Conservation (phyloP, 768 basidiomycete genomes). For the Leccinum uliginosum region DNA sequence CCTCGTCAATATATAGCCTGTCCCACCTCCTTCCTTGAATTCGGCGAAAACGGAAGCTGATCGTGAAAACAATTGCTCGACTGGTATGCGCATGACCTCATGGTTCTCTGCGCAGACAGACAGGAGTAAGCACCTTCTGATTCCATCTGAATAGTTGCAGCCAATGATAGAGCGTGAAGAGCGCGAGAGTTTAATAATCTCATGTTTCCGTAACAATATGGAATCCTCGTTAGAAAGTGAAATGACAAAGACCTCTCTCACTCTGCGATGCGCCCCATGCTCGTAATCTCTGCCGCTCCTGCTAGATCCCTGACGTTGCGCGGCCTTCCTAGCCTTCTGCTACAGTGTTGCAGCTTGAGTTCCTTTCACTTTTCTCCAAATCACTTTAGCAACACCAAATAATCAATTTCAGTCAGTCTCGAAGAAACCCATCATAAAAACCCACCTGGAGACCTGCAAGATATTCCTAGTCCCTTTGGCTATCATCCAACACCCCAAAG, state of each 20-base stretch:
- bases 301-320: not conserved
- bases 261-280: not conserved
- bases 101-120: not conserved
- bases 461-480: no score
- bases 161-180: no score
- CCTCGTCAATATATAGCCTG: no score
- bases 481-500: no score
- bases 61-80: no score
- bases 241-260: not conserved
- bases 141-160: not conserved
- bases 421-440: not conserved
- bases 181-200: no score
- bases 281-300: not conserved
- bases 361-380: not conserved
- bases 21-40: no score
- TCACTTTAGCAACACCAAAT: not conserved
- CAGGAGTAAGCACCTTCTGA: not conserved
- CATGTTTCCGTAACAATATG: not conserved
- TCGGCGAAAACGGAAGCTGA: no score
- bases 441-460: not conserved
- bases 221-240: not conserved
- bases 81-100: no score
- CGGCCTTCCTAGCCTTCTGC: not conserved
- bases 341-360: not conserved
- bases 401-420: no score